Percentiles rank a stretch among this genome's conserved stretches.
phyloP scores from a whole-genome alignment of 192 early-diverging fungal species.

The Entomortierella parvispora region DNA sequence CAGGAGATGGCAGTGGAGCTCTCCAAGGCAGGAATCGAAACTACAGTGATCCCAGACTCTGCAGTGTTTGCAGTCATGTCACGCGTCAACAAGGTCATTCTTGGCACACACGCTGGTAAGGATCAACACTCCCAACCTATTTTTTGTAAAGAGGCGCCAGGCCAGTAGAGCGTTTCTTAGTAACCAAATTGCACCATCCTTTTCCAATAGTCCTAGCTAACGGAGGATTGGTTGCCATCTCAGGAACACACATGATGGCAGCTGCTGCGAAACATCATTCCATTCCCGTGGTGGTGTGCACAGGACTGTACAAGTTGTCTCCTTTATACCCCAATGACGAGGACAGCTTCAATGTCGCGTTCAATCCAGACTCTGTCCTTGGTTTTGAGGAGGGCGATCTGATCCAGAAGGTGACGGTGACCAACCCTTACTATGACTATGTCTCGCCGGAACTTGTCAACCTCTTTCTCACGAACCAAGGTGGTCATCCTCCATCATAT shows the following conservation, averaged over 20 bases:
- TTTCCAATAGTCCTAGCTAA: conserved; percentile 81
- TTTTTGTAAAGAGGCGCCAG: too few species aligned
- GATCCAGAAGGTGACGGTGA: conserved; percentile 80
- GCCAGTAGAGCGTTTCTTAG: too few species aligned
- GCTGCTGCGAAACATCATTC: conserved; percentile 93
- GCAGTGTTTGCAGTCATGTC: conserved; percentile 98
- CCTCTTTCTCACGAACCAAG: conserved; percentile 91
- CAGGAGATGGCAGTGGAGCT: conserved; percentile 86
- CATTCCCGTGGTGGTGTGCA: conserved; percentile 92
- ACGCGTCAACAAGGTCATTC: conserved; percentile 95
- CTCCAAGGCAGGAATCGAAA: conserved; percentile 84
- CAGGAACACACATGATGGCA: conserved; percentile 85
- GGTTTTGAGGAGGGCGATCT: conserved; percentile 84
- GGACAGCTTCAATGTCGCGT: conserved; percentile 81
- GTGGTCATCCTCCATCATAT: conserved; percentile 81
- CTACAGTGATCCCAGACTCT: conserved; percentile 90
- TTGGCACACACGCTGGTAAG: conserved; percentile 87
- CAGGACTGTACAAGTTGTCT: conserved; percentile 90
- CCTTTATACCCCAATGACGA: conserved; percentile 90
- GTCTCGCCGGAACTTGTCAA: conserved; percentile 91
- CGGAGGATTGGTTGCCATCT: conserved; percentile 87
- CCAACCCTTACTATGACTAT: conserved; percentile 93
- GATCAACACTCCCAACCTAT: too few species aligned
- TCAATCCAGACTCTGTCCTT: conserved; percentile 84
- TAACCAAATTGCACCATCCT: too few species aligned